Evolutionary conservation across 805 yeast species (phyloP), one percentile per base, ranked within the genome.

Genomic region (Metschnikowia matae): DNA sequence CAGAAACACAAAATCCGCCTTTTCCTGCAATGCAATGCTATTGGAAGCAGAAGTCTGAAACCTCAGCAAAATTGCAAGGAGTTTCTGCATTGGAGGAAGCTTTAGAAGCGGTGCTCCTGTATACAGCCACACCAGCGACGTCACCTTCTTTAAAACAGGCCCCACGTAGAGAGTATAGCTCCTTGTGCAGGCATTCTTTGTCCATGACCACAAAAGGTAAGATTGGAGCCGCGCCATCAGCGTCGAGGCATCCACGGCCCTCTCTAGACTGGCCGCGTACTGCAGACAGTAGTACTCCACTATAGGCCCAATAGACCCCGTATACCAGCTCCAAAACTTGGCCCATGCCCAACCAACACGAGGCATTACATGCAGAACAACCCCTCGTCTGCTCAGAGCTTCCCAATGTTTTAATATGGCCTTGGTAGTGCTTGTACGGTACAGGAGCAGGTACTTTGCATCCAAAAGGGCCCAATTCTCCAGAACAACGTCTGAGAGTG

Each of bases 1-100:
- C 18, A 44, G 46, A 17, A 46, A 48, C 15, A 57, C 36, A 36
- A 55, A 57, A 21, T 57, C 59, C 1, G 50, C 40, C 33, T 57
- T 57, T n/a, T 42, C 38, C 49, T 48, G 59, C 49, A 54, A 46
- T 2, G 53, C 49, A 11, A 29, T 11, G 34, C 40, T 44, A 18
- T 51, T 23, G 13, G 29, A 35, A 5, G 52, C 46, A 3, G 56
- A 48, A 44, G 47, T 41, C 36, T 48, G 50, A n/a, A 49, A 34
- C n/a, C n/a, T 49, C 18, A 33, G 35, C 34, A 34, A 34, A 4
- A 35, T 13, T n/a, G 32, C 14, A 1, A 44, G 10, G 15, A 33
- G 40, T 13, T 10, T 23, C 40, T 44, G 46, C 39, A 44, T 34
- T 23, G 11, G 13, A 2, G 26, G 23, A 13, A 42, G 15, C 11